phyloP scores from a whole-genome alignment of 1,139 yeast species.

The Geotrichum fermentans region DNA sequence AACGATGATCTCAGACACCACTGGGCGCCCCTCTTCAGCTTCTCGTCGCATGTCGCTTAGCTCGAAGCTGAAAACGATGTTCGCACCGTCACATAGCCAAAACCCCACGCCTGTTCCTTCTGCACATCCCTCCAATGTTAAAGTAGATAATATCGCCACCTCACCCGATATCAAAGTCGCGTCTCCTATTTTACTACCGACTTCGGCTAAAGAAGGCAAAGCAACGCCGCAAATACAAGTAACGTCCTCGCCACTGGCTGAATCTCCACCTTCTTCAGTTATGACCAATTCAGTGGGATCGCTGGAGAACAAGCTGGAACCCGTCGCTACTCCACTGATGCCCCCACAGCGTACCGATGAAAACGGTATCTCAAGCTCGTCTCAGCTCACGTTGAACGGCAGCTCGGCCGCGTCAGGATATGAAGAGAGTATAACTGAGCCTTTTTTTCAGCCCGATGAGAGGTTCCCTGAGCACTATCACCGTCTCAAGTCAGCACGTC shows the following conservation, averaged over 20 bases:
- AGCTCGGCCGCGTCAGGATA: too few relatives aligned
- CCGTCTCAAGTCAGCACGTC: slow-evolving; percentile 64
- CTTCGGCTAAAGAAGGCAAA: background rate
- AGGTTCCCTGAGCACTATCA: slow-evolving; percentile 54
- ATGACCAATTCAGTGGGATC: too few relatives aligned
- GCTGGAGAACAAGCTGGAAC: too few relatives aligned
- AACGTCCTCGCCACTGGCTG: too few relatives aligned
- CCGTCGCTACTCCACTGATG: too few relatives aligned
- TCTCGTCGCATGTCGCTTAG: slow-evolving; percentile 20
- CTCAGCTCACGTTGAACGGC: too few relatives aligned
- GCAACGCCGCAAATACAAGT: too few relatives aligned
- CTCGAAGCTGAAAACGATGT: slow-evolving; percentile 28
- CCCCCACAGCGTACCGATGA: too few relatives aligned
- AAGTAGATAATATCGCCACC: slow-evolving; percentile 1
- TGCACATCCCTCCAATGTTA: background rate
- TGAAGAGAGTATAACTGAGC: too few relatives aligned
- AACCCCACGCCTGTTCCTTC: background rate
- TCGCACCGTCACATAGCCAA: slow-evolving; percentile 4
- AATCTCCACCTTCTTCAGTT: too few relatives aligned
- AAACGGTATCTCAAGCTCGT: too few relatives aligned
- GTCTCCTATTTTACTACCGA: background rate
- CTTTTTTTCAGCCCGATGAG: slow-evolving; percentile 14
- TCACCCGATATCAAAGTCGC: background rate
- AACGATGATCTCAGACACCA: background rate
- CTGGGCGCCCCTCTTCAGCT: slow-evolving; percentile 2